Conservation (phyloP, 768 basidiomycete species). For the Tricholoma hemisulphureum region DNA sequence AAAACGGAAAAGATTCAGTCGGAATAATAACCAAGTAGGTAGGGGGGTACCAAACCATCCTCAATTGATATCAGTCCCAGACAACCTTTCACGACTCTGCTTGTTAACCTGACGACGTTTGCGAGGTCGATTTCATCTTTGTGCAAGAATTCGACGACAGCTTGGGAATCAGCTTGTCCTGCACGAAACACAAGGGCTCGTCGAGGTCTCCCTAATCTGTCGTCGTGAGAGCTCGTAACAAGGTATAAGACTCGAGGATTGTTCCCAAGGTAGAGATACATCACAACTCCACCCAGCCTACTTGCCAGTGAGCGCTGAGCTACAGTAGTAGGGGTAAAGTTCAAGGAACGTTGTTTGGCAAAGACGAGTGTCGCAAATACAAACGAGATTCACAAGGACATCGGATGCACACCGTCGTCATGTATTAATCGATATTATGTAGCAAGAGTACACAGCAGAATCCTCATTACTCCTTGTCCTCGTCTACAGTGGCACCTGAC, state of each 20-base stretch:
- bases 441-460: neutral
- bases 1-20: conserved; percentile 8
- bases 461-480: conserved; percentile 1
- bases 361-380: neutral
- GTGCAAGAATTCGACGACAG: conserved; percentile 83
- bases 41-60: conserved; percentile 46
- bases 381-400: neutral
- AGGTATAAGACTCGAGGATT: conserved; percentile 72
- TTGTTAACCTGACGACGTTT: conserved; percentile 65
- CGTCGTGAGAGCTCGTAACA: conserved; percentile 66
- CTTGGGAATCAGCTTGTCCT: conserved; percentile 55
- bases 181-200: conserved; percentile 73
- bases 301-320: too few species aligned
- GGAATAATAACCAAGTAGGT: neutral
- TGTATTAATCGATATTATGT: neutral
- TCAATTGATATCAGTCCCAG: conserved; percentile 77
- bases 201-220: conserved; percentile 55
- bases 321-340: neutral
- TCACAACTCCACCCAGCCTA: conserved; percentile 24
- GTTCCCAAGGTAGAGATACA: conserved; percentile 75
- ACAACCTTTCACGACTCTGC: conserved; percentile 75
- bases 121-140: conserved; percentile 69
- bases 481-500: conserved; percentile 13
- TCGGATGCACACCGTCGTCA: too few species aligned
- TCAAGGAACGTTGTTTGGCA: conserved; percentile 7